Percentiles rank a stretch among this genome's conserved stretches.
These are phyloP conservation scores for Trichoderma gamsii DNA, from an alignment of 495 filamentous ascomycete genomes.

Conservation along the genomic window DNA sequence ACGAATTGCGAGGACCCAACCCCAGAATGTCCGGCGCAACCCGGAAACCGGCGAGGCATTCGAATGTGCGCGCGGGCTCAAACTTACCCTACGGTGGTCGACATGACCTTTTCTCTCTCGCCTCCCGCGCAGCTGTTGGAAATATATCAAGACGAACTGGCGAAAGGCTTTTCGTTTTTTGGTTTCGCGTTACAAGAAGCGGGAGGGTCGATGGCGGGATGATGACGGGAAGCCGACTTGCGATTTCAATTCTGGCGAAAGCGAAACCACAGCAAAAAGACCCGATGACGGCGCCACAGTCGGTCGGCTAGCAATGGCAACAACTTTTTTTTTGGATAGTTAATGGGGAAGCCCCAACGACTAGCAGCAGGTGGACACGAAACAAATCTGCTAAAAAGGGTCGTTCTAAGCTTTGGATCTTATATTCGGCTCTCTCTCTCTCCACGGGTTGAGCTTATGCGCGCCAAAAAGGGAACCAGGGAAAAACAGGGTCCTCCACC, in stretches of 20 bases:
- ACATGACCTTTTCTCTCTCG: conserved; percentile 27
- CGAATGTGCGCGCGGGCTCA: no score
- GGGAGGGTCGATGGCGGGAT: not conserved
- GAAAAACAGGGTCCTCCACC: not conserved
- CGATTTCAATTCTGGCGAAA: not conserved
- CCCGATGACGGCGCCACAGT: conserved; percentile 2
- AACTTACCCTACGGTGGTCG: conserved; percentile 41
- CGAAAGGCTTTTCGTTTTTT: not conserved
- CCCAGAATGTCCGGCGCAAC: not conserved
- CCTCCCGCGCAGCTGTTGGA: not conserved
- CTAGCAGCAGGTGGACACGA: not conserved
- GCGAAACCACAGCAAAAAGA: not conserved
- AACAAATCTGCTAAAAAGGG: no score
- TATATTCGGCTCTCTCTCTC: no score
- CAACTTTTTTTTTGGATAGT: not conserved
- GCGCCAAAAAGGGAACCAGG: not conserved
- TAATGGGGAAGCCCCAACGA: not conserved
- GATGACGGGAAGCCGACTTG: not conserved
- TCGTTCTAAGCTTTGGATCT: no score
- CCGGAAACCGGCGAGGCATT: not conserved
- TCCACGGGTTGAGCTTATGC: no score
- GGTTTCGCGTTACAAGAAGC: not conserved
- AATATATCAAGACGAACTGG: not conserved
- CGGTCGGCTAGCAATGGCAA: conserved; percentile 8
- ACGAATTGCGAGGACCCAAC: not conserved